phyloP scores from a whole-genome alignment of 768 basidiomycete genomes.

The Dioszegia crocea region DNA sequence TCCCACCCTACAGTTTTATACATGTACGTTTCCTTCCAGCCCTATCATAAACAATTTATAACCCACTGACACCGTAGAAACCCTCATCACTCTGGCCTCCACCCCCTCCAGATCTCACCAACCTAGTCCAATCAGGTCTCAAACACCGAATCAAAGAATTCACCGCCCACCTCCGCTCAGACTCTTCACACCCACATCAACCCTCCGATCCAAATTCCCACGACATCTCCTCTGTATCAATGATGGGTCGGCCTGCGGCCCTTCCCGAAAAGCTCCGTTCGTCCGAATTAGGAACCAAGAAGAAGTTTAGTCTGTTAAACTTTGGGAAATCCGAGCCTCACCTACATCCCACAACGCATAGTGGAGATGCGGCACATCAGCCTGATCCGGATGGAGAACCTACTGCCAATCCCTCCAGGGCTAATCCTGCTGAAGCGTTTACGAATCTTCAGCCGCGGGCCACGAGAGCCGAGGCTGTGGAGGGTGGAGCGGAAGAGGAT shows the following conservation, averaged over 20 bases:
- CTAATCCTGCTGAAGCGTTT: conserved; percentile 37
- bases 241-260: not conserved
- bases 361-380: conserved; percentile 26
- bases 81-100: conserved; percentile 51
- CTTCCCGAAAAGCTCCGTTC: not conserved
- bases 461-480: not conserved
- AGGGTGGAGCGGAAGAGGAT: not conserved
- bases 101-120: conserved; percentile 47
- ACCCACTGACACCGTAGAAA: conserved; percentile 33
- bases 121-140: conserved; percentile 39
- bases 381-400: conserved; percentile 35
- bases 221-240: not conserved
- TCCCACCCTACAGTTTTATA: conserved; percentile 51
- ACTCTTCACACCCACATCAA: conserved; percentile 9
- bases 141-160: conserved; percentile 38
- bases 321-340: conserved; percentile 13
- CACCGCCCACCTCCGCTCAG: conserved; percentile 12
- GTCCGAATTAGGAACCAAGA: conserved; percentile 1
- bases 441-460: conserved; percentile 5
- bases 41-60: not conserved
- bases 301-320: not conserved
- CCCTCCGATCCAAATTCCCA: not conserved
- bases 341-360: conserved; percentile 33
- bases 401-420: conserved; percentile 25
- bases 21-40: conserved; percentile 32